A percentile compares a stretch with the other conserved stretches of the same genome.
Conservation (phyloP, 2,329 filamentous ascomycete species). For the Myriangium duriaei region DNA sequence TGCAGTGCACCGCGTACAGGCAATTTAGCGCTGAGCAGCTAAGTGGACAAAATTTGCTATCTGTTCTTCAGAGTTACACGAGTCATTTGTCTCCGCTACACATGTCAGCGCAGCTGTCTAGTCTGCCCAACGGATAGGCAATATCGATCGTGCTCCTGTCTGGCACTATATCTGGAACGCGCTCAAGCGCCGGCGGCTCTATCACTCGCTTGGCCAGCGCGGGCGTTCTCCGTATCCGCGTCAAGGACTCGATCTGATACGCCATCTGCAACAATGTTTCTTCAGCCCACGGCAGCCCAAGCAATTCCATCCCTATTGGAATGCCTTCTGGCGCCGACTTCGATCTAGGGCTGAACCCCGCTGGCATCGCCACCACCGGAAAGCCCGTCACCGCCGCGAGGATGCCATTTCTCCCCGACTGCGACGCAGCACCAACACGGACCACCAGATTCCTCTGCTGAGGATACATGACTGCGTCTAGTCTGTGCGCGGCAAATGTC, state of each 20-base stretch:
- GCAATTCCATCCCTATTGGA: conserved; percentile 52
- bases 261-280: conserved; percentile 41
- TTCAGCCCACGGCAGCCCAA: conserved; percentile 46
- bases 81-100: too few species aligned
- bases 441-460: conserved; percentile 53
- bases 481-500: conserved; percentile 36
- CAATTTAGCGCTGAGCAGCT: too few species aligned
- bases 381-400: conserved; percentile 41
- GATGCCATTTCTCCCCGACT: conserved; percentile 48
- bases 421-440: conserved; percentile 42
- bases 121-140: too few species aligned
- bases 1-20: too few species aligned
- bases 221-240: conserved; percentile 36
- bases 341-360: conserved; percentile 39
- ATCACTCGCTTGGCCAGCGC: conserved; percentile 31
- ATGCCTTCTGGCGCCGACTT: conserved; percentile 43
- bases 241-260: conserved; percentile 36
- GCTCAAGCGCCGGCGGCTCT: conserved; percentile 27
- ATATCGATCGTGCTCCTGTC: conserved; percentile 28
- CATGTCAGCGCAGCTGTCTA: too few species aligned
- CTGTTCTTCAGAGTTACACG: too few species aligned
- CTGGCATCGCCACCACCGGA: conserved; percentile 42
- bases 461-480: conserved; percentile 52
- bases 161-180: conserved; percentile 35
- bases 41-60: too few species aligned